phyloP scores from a whole-genome alignment of 768 basidiomycete genomes.

The Nevesoporus exiguus region DNA sequence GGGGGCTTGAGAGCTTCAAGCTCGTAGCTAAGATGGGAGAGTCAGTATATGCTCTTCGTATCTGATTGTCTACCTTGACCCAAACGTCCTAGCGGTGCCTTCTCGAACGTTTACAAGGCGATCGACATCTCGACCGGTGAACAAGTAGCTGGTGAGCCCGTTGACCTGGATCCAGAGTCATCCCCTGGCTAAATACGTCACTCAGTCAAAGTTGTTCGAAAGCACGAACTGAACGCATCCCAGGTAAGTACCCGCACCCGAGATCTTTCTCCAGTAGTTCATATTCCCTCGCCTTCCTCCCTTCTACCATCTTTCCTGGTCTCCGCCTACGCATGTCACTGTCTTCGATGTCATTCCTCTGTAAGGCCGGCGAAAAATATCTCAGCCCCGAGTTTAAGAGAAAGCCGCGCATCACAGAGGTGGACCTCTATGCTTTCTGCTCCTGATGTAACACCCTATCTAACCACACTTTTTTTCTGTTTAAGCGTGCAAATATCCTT shows the following conservation, averaged over 20 bases:
- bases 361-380: constrained; percentile 87
- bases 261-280: constrained; percentile 25
- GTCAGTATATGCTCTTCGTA: constrained; percentile 46
- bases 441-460: constrained; percentile 17
- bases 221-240: constrained; percentile 84
- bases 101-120: constrained; percentile 98
- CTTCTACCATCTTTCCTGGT: constrained; percentile 23
- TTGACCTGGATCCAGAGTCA: neutral
- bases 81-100: constrained; percentile 67
- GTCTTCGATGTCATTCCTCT: constrained; percentile 27
- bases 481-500: constrained; percentile 92
- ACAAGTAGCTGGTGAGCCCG: constrained; percentile 72
- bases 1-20: constrained; percentile 77
- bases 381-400: constrained; percentile 93
- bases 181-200: constrained; percentile 12
- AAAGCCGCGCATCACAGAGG: constrained; percentile 98
- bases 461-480: constrained; percentile 14
- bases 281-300: constrained; percentile 18
- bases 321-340: constrained; percentile 10
- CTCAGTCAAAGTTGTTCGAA: constrained; percentile 90
- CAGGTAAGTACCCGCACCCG: constrained; percentile 63
- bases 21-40: constrained; percentile 90
- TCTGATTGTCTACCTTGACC: constrained; percentile 13
- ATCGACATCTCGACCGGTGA: constrained; percentile 68
- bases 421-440: constrained; percentile 37